Evolutionary conservation across 306 rosid genomes (phyloP).

Genomic region (Prunus armeniaca): DNA sequence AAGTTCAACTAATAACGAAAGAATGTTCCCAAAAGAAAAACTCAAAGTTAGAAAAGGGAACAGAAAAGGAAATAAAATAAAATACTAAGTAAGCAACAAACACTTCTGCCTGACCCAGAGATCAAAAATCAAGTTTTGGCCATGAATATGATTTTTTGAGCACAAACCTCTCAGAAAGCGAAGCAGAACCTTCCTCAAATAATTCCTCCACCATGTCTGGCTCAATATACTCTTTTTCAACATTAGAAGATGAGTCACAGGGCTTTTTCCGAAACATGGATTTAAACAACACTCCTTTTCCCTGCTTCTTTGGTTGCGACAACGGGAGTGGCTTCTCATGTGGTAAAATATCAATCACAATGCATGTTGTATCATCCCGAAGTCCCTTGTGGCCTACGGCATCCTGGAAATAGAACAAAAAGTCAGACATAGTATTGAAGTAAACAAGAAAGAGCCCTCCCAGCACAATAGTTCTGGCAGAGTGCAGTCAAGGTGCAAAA

Average conservation of each 20-base stretch:
- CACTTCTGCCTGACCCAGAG: neutral
- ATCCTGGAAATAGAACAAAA: conserved; percentile 57
- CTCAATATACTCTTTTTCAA: conserved; percentile 70
- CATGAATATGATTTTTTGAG: conserved; percentile 1
- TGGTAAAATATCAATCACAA: conserved; percentile 77
- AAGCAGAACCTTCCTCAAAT: conserved; percentile 95
- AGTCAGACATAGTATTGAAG: conserved; percentile 9
- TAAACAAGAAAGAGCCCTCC: conserved; percentile 1
- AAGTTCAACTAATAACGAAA: neutral
- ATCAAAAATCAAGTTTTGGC: neutral
- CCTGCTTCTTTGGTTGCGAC: conserved; percentile 60
- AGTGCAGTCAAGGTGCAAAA: conserved; percentile 14
- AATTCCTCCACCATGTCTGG: conserved; percentile 84
- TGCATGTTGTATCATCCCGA: conserved; percentile 97
- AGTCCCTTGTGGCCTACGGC: conserved; percentile 91
- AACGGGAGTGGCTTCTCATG: conserved; percentile 68
- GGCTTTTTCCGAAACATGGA: conserved; percentile 77
- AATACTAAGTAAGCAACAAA: neutral
- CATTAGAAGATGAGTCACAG: conserved; percentile 67
- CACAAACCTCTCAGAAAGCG: conserved; percentile 89
- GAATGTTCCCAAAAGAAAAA: neutral
- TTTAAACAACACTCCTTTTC: conserved; percentile 78
- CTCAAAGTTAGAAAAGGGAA: too few relatives aligned
- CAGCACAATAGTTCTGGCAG: conserved; percentile 14
- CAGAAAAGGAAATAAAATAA: neutral